Conservation (phyloP, 2,329 filamentous ascomycete genomes). For the Neopestalotiopsis sp. region DNA sequence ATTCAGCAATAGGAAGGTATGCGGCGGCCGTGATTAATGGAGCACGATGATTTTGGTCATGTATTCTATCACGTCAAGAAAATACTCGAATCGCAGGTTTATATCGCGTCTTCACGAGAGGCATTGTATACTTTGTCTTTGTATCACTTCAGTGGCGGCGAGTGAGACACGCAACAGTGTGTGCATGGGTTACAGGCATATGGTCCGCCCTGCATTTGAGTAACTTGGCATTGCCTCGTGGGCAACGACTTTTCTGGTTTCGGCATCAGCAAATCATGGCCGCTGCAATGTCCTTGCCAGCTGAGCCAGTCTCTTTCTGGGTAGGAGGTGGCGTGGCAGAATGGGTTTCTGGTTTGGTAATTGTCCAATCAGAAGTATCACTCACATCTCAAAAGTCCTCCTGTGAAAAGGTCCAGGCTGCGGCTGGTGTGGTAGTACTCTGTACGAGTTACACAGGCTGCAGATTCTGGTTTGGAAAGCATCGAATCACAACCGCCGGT, state of each 20-base stretch:
- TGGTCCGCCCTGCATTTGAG: not conserved
- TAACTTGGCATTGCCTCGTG: not conserved
- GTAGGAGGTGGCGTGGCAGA: not conserved
- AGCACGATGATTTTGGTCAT: not conserved
- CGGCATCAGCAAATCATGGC: not conserved
- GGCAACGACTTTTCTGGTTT: not conserved
- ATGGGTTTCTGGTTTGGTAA: not conserved
- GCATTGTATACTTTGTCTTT: too few species aligned
- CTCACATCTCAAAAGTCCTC: not conserved
- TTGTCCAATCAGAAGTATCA: not conserved
- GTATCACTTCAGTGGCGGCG: too few species aligned
- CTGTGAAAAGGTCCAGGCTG: too few species aligned
- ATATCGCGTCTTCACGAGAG: too few species aligned
- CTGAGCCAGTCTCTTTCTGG: not conserved
- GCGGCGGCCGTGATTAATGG: not conserved
- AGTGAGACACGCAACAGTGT: too few species aligned
- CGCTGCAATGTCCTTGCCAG: not conserved
- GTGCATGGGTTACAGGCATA: not conserved
- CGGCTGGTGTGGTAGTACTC: too few species aligned
- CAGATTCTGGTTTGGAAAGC: too few species aligned
- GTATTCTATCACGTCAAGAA: not conserved
- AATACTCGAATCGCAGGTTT: too few species aligned
- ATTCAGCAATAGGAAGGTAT: not conserved
- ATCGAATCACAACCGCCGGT: too few species aligned
- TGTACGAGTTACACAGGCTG: too few species aligned